Evolutionary conservation across 2,329 filamentous ascomycete genomes (phyloP), one percentile per base, ranked within the genome.

Genomic region (Aspergillus jensenii): DNA sequence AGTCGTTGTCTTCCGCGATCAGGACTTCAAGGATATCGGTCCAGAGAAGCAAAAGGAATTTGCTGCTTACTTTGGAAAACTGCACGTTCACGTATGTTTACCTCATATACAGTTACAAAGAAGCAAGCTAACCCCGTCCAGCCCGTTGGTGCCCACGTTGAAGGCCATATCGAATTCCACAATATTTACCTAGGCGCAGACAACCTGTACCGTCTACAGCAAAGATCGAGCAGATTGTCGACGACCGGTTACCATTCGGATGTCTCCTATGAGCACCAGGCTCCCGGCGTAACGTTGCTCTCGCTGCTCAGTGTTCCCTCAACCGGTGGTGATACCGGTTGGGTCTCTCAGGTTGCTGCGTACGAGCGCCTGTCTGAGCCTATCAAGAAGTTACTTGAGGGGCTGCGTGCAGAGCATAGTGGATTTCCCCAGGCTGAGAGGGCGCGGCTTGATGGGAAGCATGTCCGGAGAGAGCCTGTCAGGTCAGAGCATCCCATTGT

Each of bases 1-100:
- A 35, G 84, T 87, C 2, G 84, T 87, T 2, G 86, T 87, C 67
- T 82, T 88, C 68, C 75, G 85, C 17, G 74, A 86, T 61, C 84
- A 87, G 66, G 39, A 52, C 43, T 65, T 88, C 21, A 55, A 51
- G 40, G 74, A 76, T 46, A 64, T 88, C 23, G 57, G 56, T 4
- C 56, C 57, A 1, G 54, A 65, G 12, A 39, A 59, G 41, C 61
- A 65, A 35, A 76, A 78, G 23, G 67, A 70, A 31, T 68, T 82
- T 27, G 68, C 65, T 8, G 58, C 63, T 25, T 70, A 69, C 39
- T 72, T 71, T 56, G 71, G 71, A 9, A 57, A 43, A 7, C 53
- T 68, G 44, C 68, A 70, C 41, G 60, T 68, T 37, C 65, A 69
- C 17, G 54, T 55, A 50, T 4, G 47, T 33, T 39, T 15, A 2